A percentile compares a stretch with the other conserved stretches of the same genome.
These are phyloP conservation scores for Gossypium gossypioides DNA, from an alignment of 441 rosid species.

Conservation along the genomic window DNA sequence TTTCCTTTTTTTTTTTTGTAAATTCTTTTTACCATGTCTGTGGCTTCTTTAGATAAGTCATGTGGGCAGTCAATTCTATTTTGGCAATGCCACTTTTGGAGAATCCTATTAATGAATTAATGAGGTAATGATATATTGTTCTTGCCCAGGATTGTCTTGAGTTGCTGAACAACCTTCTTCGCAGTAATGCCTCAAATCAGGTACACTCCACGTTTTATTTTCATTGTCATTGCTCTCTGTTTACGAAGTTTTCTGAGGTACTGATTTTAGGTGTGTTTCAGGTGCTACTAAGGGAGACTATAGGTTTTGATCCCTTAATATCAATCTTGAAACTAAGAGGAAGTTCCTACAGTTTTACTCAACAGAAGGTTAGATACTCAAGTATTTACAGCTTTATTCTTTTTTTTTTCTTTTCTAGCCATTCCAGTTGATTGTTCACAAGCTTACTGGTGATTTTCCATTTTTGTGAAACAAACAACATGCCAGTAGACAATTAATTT, in stretches of 20 bases:
- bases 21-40: background rate
- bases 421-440: conserved; percentile 7
- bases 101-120: conserved; percentile 4
- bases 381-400: conserved; percentile 14
- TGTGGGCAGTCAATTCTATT: background rate
- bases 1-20: too few species aligned
- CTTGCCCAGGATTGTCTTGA: conserved; percentile 74
- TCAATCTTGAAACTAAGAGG: conserved; percentile 71
- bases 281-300: conserved; percentile 82
- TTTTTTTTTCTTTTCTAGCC: conserved; percentile 7
- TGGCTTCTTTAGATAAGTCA: background rate
- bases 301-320: conserved; percentile 76
- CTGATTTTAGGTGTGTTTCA: conserved; percentile 28
- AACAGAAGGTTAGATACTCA: conserved; percentile 86
- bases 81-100: conserved; percentile 4
- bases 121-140: conserved; percentile 10
- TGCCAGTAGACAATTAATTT: conserved; percentile 95
- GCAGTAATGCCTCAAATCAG: conserved; percentile 80
- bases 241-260: conserved; percentile 10
- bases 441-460: conserved; percentile 35
- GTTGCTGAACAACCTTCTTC: conserved; percentile 84
- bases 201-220: conserved; percentile 28
- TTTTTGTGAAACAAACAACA: conserved; percentile 35
- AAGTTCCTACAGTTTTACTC: conserved; percentile 71
- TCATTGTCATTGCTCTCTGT: background rate